phyloP scores from a whole-genome alignment of 768 basidiomycete genomes.

The Peribolospora kevripleyi region DNA sequence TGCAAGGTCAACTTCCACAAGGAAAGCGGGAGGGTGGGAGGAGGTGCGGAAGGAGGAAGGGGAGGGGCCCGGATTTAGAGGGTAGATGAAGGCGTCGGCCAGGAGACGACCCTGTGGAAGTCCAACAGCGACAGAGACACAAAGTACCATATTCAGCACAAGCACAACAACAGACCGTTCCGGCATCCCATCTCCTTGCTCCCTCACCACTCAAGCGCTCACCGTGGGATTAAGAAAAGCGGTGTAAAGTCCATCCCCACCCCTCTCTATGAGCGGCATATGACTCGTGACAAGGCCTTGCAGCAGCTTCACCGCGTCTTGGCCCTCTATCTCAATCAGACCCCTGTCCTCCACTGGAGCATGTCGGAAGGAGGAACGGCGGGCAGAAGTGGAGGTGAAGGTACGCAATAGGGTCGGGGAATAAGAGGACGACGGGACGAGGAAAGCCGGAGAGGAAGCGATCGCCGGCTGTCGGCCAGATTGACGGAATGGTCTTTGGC shows the following conservation, averaged over 20 bases:
- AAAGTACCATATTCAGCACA: not conserved
- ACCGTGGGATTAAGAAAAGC: slow-evolving; percentile 12
- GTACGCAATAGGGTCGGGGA: too few relatives aligned
- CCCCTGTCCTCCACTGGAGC: too few relatives aligned
- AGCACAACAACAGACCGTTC: not conserved
- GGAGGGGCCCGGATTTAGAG: slow-evolving; percentile 22
- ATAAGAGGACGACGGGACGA: too few relatives aligned
- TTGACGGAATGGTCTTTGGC: too few relatives aligned
- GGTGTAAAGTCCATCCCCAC: slow-evolving; percentile 5
- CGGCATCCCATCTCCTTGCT: too few relatives aligned
- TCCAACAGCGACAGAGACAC: not conserved
- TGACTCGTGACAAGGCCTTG: slow-evolving; percentile 16
- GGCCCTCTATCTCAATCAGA: slow-evolving; percentile 1
- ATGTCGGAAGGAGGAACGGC: too few relatives aligned
- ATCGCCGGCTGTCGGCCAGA: too few relatives aligned
- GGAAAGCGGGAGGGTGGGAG: slow-evolving; percentile 31
- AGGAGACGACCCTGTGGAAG: slow-evolving; percentile 52
- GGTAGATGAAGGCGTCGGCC: slow-evolving; percentile 69
- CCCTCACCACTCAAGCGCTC: not conserved
- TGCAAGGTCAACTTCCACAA: slow-evolving; percentile 13
- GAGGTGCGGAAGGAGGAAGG: slow-evolving; percentile 50
- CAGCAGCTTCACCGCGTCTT: slow-evolving; percentile 11
- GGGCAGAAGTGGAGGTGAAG: too few relatives aligned
- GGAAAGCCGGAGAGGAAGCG: too few relatives aligned
- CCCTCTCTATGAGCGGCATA: not conserved